Conservation (phyloP, 306 rosid species). For the Inga oerstediana region DNA sequence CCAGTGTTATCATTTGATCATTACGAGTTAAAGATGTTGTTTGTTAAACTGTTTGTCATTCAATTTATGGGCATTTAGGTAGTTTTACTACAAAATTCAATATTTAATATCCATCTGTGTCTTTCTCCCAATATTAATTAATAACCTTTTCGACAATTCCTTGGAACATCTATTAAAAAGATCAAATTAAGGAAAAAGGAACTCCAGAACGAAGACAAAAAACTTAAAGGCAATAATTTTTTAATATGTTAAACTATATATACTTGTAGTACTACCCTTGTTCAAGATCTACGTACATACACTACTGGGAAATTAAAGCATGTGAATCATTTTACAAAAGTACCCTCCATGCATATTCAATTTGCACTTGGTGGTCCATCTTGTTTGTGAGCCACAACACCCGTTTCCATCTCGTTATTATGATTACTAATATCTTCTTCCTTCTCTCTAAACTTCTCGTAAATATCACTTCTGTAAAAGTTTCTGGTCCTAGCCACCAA, state of each 20-base stretch:
- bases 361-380: constrained; percentile 5
- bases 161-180: background rate
- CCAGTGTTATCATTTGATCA: too few species aligned
- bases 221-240: background rate
- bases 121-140: too few species aligned
- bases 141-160: too few species aligned
- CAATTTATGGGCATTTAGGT: too few species aligned
- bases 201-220: too few species aligned
- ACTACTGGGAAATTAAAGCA: background rate
- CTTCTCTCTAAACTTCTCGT: constrained; percentile 47
- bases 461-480: constrained; percentile 53
- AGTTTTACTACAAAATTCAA: too few species aligned
- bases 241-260: background rate
- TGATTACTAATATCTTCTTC: background rate
- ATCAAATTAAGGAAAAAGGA: too few species aligned
- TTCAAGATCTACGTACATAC: background rate
- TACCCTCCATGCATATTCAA: background rate
- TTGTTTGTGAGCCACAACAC: constrained; percentile 2
- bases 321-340: background rate
- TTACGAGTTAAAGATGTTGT: too few species aligned
- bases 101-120: too few species aligned
- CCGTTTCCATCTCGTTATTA: constrained; percentile 28
- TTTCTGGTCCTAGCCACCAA: constrained; percentile 52
- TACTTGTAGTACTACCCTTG: background rate
- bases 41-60: too few species aligned